phyloP scores from a whole-genome alignment of 805 yeast genomes.

The Myxozyma lipomycoides region DNA sequence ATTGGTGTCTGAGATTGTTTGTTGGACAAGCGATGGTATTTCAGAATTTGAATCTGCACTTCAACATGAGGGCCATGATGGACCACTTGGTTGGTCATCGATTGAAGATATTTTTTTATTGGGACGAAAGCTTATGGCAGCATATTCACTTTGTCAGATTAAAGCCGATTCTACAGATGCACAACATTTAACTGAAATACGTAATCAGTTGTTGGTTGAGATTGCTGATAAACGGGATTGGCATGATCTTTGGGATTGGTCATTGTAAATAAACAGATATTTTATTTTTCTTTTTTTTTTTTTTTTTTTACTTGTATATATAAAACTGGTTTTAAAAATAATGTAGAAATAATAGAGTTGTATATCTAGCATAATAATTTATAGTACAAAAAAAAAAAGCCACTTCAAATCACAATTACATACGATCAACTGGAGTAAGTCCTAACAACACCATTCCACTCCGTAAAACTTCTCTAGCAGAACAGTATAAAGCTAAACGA shows the following conservation, averaged over 20 bases:
- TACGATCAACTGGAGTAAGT: slow-evolving; percentile 96
- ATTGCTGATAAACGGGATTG: not conserved
- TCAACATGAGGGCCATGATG: slow-evolving; percentile 12
- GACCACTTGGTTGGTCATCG: slow-evolving; percentile 19
- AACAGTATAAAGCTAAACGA: slow-evolving; percentile 82
- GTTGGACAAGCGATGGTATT: slow-evolving; percentile 2
- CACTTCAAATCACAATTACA: slow-evolving; percentile 48
- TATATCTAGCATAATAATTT: too few relatives aligned
- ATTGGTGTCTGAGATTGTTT: not conserved
- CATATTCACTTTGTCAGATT: slow-evolving; percentile 2
- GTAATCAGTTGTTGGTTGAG: not conserved
- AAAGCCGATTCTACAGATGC: not conserved
- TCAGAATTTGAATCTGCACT: slow-evolving; percentile 1
- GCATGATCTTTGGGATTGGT: slow-evolving; percentile 5
- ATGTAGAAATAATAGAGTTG: too few relatives aligned
- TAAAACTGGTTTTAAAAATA: not conserved
- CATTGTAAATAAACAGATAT: not conserved
- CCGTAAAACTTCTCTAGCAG: slow-evolving; percentile 83
- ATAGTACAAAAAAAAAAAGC: too few relatives aligned
- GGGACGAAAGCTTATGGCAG: slow-evolving; percentile 11
- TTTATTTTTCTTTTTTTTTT: too few relatives aligned
- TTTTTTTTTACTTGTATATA: too few relatives aligned
- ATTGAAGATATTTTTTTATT: slow-evolving; percentile 10
- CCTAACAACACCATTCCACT: slow-evolving; percentile 90
- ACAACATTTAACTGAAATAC: not conserved